These are phyloP conservation scores for Debaryomycetaceae sp. DNA, from an alignment of 1,139 yeast species.

Conservation along the genomic window DNA sequence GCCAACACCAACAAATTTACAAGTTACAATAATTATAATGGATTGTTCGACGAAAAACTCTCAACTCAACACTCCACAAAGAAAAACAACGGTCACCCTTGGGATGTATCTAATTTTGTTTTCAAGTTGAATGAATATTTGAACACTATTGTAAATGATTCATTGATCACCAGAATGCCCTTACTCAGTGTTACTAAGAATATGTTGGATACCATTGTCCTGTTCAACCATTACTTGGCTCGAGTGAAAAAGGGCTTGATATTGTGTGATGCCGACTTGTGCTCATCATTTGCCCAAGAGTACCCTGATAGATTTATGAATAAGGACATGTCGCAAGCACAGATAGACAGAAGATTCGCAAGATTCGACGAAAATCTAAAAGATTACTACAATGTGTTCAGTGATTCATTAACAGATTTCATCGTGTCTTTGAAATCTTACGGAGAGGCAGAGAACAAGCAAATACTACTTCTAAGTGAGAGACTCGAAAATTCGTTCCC, in stretches of 20 bases:
- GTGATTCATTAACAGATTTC: constrained; percentile 51
- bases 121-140: constrained; percentile 54
- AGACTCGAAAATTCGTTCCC: constrained; percentile 46
- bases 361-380: constrained; percentile 48
- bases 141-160: constrained; percentile 63
- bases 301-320: constrained; percentile 40
- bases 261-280: constrained; percentile 46
- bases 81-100: constrained; percentile 5
- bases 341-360: constrained; percentile 38
- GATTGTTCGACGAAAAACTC: constrained; percentile 21
- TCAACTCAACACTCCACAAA: neutral
- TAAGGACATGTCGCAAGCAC: constrained; percentile 33
- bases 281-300: constrained; percentile 34
- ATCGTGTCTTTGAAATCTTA: constrained; percentile 51
- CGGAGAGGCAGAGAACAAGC: constrained; percentile 65
- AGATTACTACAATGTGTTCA: constrained; percentile 54
- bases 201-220: constrained; percentile 45
- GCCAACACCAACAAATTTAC: constrained; percentile 6
- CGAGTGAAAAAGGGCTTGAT: constrained; percentile 57
- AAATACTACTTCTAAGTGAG: constrained; percentile 50
- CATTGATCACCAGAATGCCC: constrained; percentile 61
- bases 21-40: constrained; percentile 21
- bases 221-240: constrained; percentile 53
- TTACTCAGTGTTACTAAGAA: constrained; percentile 47
- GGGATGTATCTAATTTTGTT: constrained; percentile 52